These are phyloP conservation scores for Penicillium vulpinum DNA, from an alignment of 2,329 filamentous ascomycete genomes.

Conservation along the genomic window DNA sequence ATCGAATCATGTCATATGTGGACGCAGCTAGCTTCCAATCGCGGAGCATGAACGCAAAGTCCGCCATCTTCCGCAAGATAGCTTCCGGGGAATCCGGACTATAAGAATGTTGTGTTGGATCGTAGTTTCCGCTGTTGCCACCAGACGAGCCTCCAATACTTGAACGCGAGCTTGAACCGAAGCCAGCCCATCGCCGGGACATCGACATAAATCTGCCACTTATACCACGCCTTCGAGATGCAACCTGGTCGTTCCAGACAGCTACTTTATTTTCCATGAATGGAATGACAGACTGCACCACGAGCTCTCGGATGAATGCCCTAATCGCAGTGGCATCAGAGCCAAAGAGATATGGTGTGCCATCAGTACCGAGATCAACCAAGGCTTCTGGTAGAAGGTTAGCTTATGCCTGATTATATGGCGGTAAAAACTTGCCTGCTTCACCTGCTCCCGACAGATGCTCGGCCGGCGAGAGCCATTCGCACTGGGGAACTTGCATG, in stretches of 20 bases:
- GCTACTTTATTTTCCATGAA: slow-evolving; percentile 93
- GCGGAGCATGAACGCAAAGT: slow-evolving; percentile 94
- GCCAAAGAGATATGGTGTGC: slow-evolving; percentile 77
- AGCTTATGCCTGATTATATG: neutral
- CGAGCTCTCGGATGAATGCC: slow-evolving; percentile 89
- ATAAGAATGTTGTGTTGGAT: slow-evolving; percentile 76
- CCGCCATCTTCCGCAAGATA: slow-evolving; percentile 86
- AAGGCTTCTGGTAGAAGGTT: slow-evolving; percentile 34
- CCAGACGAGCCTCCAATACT: slow-evolving; percentile 51
- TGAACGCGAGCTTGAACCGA: slow-evolving; percentile 67
- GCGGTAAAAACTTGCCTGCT: slow-evolving; percentile 49
- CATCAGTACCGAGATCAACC: slow-evolving; percentile 66
- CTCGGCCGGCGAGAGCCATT: slow-evolving; percentile 87
- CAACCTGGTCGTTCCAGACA: slow-evolving; percentile 96
- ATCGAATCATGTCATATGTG: slow-evolving; percentile 84
- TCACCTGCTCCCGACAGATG: slow-evolving; percentile 73
- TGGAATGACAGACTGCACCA: slow-evolving; percentile 90
- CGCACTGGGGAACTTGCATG: slow-evolving; percentile 73
- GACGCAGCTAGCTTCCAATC: slow-evolving; percentile 93
- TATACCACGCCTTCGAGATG: slow-evolving; percentile 82
- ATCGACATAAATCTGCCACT: slow-evolving; percentile 92
- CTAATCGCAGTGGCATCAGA: slow-evolving; percentile 86
- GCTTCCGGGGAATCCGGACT: slow-evolving; percentile 81
- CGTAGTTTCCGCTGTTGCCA: slow-evolving; percentile 65
- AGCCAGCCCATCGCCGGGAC: slow-evolving; percentile 84